Base-by-base conservation (phyloP, 352 stramenopile species). In the Thalassiosira exigua region DNA sequence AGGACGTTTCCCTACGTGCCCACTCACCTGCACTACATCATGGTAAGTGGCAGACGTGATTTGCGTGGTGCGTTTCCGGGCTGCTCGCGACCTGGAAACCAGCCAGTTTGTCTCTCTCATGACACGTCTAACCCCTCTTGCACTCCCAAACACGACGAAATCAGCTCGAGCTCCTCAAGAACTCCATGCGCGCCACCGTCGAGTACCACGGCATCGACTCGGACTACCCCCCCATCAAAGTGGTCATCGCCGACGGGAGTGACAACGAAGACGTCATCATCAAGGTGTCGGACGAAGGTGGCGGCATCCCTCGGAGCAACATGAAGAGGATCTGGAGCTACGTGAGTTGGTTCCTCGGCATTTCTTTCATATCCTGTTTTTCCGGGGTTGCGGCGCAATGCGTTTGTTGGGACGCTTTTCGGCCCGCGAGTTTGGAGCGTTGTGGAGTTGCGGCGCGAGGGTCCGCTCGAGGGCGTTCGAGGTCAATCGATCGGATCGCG, bases 101-200 rank as follows among this genome's bases (percentile, higher is more conserved):
- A n/a, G n/a, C n/a, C n/a, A n/a, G n/a, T n/a, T n/a, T n/a, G n/a
- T n/a, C n/a, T n/a, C n/a, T n/a, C n/a, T n/a, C n/a, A n/a, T n/a
- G n/a, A n/a, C n/a, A n/a, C n/a, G n/a, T n/a, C n/a, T n/a, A n/a
- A n/a, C n/a, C n/a, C n/a, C n/a, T n/a, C n/a, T n/a, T n/a, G n/a
- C n/a, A n/a, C n/a, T n/a, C n/a, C n/a, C n/a, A n/a, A n/a, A n/a
- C n/a, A n/a, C n/a, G n/a, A n/a, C n/a, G n/a, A n/a, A n/a, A 99
- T 84, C 87, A 99, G 26, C 97, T 99, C 68, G 98, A 99, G 86
- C 92, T 99, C 41, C 93, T 99, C 72, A 99, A 99, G 90, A 99
- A 99, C 83, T 97, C 93, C 7, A 98, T 99, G 97, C 93, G 97
- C 54, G 98, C 98, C 0, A 98, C 98, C 4, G 93, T 98, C 32